Evolutionary conservation across 1,139 yeast species (phyloP), one percentile per base, ranked within the genome.

Genomic region (Pichia sp.): DNA sequence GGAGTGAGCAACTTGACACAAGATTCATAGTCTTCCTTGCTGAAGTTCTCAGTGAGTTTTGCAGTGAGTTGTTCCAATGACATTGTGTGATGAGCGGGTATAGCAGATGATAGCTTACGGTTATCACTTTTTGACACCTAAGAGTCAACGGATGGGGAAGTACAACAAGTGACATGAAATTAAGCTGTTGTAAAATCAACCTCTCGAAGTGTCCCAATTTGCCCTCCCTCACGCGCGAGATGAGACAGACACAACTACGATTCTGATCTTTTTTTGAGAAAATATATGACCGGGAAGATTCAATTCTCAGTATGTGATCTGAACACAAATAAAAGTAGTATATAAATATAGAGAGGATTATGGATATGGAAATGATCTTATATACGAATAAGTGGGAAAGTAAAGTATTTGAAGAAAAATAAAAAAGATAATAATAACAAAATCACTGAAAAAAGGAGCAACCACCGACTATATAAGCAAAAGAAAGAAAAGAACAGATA

Each of bases 1-100:
- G 87, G 81, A 1, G 89, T 84, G 52, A 92, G 75, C 36, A 89
- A 66, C 60, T 75, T 71, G 54, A 79, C 79, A 58, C 95, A 87
- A 50, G 78, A 74, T 1, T 67, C 75, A 69, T 84, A 89, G 55
- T 89, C 79, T 53, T 79, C 80, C 16, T 76, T 66, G 41, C 84
- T 84, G 65, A 82, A 92, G 38, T 84, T 77, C 53, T 74, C 72
- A 57, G 87, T 83, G 61, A 90, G 77, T 62, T 87, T 84, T 47
- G 81, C 80, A 1, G 95, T 87, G 50, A 85, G 73, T 59, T 84
- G 72, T 54, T 74, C 75, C 51, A 79, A 61, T 8, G 72, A 67
- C 72, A 68, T 67, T 40, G 51, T 54, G 40, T 36, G 40, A 36
- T 36, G 4, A 11, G 40, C n/a, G 40, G 15, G 6, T 11, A 10